Evolutionary conservation across 768 basidiomycete species (phyloP), one percentile per base, ranked within the genome.

Genomic region (Multifurca ochricompacta): DNA sequence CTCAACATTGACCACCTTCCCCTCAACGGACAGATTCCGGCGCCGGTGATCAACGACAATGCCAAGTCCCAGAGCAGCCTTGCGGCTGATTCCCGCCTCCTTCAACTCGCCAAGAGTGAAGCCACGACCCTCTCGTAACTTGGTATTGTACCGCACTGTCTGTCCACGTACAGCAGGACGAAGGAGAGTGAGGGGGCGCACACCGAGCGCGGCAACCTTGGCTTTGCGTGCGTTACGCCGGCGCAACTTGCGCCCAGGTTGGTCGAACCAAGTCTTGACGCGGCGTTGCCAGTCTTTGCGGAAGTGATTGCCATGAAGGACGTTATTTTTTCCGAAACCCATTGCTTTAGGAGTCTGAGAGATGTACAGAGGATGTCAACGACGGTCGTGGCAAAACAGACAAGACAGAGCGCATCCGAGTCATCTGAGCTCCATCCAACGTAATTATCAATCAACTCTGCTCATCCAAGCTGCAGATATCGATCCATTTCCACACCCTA

Each of bases 211-310:
- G 42, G 91, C 81, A 53, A 92, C 91, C 77, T 96, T 98, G 64
- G 77, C 75, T 73, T 91, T 86, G 74, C 96, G 90, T 40, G 93
- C 91, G 43, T 77, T 83, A 70, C 96, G 88, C 70, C 96, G 81
- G 71, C 91, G 88, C 71, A 93, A 87, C 77, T 98, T 98, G 70
- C 90, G 88, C 45, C 94, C 95, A 53, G 96, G 92, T 75, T 99
- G 96, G 78, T 98, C 89, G 71, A 98, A 98, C 94, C 94, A 93
- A 68, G 91, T 95, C 73, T 86, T 86, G 65, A 95, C 92, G 62
- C 87, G 87, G 68, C 85, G 80, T 73, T 98, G 95, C 94, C 94
- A 98, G 72, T 98, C 94, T 84, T 98, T 98, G 78, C 83, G 90
- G 82, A 93, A 93, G 71, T 96, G 92, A 74, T 93, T 93, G 65